Base-by-base conservation (phyloP, 2,329 filamentous ascomycete species). In the Ophiostoma piceae region DNA sequence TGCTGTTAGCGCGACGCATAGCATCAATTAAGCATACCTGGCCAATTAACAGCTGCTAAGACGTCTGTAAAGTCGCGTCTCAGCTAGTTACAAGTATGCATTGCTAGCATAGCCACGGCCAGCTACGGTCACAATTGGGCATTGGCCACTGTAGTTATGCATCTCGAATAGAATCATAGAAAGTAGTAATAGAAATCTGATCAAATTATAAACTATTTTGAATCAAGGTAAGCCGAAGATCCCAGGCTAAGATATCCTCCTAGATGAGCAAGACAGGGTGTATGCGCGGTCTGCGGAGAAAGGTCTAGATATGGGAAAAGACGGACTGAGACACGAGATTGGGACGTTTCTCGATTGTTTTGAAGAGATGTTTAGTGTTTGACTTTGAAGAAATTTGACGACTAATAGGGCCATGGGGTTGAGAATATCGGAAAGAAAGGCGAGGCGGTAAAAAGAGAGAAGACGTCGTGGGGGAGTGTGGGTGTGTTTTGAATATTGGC, bases 401-500 rank as follows among this genome's bases (percentile, higher is more conserved):
- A 71, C 68, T 71, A 68, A 65, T 35, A 71, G 60, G 64, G 66
- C 62, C 62, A 65, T 69, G 78, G 78, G 76, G 76, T 77, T 76
- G 75, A 77, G 57, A 64, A 69, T 68, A 65, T 68, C 68, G 75
- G 74, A 72, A 71, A 43, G 75, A 76, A 76, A 74, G 71, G 72
- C 74, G 71, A 75, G 69, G 70, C 68, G 70, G 68, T 65, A 68
- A 68, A 69, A 66, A 71, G 43, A 71, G 66, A 67, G 62, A 66
- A 67, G n/a, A 65, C 62, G 62, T 65, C 62, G 35, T 57, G 60
- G 51, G 74, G 74, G 74, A 72, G 72, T 76, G 72, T 67, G 71
- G 41, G 67, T 68, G 66, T 57, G 68, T 67, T 39, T 69, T 72
- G 76, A 81, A 76, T 80, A 77, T 76, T 81, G 80, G 82, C 77